A percentile compares a stretch with the other conserved stretches of the same genome.
These are phyloP conservation scores for Nakazawaea peltata DNA, from an alignment of 805 yeast species.

Conservation along the genomic window DNA sequence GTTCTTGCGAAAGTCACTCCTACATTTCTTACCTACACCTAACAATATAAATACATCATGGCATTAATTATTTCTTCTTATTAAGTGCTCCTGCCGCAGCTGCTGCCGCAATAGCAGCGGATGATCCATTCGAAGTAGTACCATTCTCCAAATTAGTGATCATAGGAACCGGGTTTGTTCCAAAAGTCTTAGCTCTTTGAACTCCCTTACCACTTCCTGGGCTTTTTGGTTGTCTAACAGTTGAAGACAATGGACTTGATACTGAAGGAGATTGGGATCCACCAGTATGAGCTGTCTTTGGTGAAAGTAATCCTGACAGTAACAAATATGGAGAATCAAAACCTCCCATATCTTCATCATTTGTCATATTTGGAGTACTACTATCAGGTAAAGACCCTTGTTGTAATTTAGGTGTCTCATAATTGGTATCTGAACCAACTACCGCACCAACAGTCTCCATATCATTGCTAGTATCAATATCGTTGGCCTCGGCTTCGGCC, in stretches of 20 bases:
- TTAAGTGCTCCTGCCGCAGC: slow-evolving; percentile 4
- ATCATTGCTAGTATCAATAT: slow-evolving; percentile 13
- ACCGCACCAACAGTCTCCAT: slow-evolving; percentile 11
- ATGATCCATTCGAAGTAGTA: slow-evolving; percentile 8
- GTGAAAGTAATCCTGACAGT: slow-evolving; percentile 55
- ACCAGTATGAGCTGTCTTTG: slow-evolving; percentile 24
- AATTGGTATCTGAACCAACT: slow-evolving; percentile 18
- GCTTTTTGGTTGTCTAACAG: background rate
- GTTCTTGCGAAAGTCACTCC: too few relatives aligned
- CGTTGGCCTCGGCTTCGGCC: slow-evolving; percentile 1
- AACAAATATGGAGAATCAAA: slow-evolving; percentile 62
- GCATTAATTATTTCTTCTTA: background rate
- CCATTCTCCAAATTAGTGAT: slow-evolving; percentile 12
- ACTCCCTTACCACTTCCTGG: slow-evolving; percentile 1
- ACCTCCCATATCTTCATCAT: slow-evolving; percentile 24
- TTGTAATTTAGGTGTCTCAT: slow-evolving; percentile 7
- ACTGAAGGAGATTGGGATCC: slow-evolving; percentile 9
- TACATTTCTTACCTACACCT: background rate
- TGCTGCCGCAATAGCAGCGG: slow-evolving; percentile 9
- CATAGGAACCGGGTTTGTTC: slow-evolving; percentile 14
- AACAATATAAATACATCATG: background rate
- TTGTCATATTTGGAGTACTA: background rate
- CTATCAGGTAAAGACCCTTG: background rate
- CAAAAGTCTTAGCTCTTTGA: slow-evolving; percentile 10
- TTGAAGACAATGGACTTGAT: background rate